phyloP scores from a whole-genome alignment of 345 rosid genomes.

The Eucalyptus regnans region DNA sequence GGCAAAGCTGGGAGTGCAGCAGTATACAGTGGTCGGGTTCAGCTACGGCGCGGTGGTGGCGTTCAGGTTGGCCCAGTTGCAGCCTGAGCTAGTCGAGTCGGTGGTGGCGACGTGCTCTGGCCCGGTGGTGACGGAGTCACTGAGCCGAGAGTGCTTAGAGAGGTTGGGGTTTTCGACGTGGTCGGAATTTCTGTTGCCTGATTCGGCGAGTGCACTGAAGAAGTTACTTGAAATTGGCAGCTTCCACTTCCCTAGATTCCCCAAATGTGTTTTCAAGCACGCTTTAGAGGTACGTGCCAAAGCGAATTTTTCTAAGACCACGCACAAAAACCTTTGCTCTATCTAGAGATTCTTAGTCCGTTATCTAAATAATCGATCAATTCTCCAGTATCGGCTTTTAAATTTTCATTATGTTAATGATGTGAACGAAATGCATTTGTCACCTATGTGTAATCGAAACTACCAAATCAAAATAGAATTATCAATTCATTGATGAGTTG shows the following conservation, averaged over 20 bases:
- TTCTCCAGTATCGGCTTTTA: background rate
- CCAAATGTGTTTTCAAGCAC: constrained; percentile 5
- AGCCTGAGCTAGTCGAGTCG: constrained; percentile 24
- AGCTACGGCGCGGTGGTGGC: constrained; percentile 36
- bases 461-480: background rate
- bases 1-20: constrained; percentile 20
- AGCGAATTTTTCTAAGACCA: background rate
- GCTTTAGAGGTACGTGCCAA: constrained; percentile 9
- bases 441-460: too few species aligned
- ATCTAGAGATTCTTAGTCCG: background rate
- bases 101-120: constrained; percentile 16
- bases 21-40: constrained; percentile 23
- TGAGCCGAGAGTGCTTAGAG: background rate
- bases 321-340: background rate
- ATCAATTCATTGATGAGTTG: background rate
- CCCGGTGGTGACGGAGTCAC: constrained; percentile 21
- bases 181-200: constrained; percentile 24
- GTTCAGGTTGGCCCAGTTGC: constrained; percentile 26
- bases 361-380: background rate
- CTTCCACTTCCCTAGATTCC: constrained; percentile 2
- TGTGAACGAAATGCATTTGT: too few species aligned
- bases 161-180: constrained; percentile 12
- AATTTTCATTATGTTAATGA: background rate
- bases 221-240: background rate
- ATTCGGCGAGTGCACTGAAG: background rate